Percentiles rank a stretch among this genome's conserved stretches.
phyloP scores from a whole-genome alignment of 495 filamentous ascomycete genomes.

The Recurvomyces mirabilis region DNA sequence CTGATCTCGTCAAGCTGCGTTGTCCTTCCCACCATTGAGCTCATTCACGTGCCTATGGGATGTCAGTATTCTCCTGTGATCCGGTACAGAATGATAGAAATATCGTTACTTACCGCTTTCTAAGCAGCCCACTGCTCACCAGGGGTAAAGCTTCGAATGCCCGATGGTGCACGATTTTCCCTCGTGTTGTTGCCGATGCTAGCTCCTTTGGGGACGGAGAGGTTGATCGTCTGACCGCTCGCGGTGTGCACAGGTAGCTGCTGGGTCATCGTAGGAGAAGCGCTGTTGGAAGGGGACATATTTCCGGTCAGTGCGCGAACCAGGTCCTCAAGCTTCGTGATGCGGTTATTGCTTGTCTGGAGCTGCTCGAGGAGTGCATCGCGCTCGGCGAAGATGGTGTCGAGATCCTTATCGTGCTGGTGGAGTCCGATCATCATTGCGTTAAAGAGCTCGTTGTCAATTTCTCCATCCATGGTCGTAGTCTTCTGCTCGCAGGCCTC shows the following conservation, averaged over 20 bases:
- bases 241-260: conserved; percentile 2
- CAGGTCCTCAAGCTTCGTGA: conserved; percentile 9
- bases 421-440: no score
- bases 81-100: no score
- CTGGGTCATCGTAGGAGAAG: conserved; percentile 1
- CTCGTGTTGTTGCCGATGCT: neutral
- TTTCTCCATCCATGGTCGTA: neutral
- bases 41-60: no score
- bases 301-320: conserved; percentile 1
- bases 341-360: neutral
- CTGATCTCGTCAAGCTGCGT: no score
- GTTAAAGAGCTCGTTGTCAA: neutral
- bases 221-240: conserved; percentile 2
- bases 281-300: neutral
- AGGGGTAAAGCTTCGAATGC: no score
- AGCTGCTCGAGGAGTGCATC: conserved; percentile 1
- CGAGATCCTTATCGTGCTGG: conserved; percentile 2
- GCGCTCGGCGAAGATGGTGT: conserved; percentile 3
- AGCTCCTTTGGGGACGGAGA: conserved; percentile 3
- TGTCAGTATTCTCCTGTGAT: no score
- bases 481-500: neutral
- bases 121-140: no score
- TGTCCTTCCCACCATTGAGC: no score
- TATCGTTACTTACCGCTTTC: no score
- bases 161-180: neutral